Percentiles rank a stretch among this genome's conserved stretches.
Conservation (phyloP, 129 eudicot genomes). For the Scalesia atractyloides region DNA sequence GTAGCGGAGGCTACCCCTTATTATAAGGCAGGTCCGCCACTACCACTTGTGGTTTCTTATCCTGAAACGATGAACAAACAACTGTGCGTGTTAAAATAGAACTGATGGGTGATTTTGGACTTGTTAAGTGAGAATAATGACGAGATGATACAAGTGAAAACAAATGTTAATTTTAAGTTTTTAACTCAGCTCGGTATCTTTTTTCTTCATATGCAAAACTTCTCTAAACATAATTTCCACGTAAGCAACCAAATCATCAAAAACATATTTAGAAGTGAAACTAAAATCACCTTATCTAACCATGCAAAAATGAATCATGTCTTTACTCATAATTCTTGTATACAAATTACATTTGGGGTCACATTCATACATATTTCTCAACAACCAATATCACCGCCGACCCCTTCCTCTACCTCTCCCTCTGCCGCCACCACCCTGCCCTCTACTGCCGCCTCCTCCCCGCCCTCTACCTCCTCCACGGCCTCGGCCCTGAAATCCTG, state of each 20-base stretch:
- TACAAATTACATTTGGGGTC: constrained; percentile 1
- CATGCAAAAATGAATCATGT: neutral
- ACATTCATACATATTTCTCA: neutral
- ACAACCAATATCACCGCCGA: constrained; percentile 26
- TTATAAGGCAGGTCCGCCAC: too few relatives aligned
- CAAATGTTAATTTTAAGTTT: too few relatives aligned
- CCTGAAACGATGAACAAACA: too few relatives aligned
- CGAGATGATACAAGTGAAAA: too few relatives aligned
- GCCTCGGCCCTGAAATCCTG: constrained; percentile 43
- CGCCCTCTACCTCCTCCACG: constrained; percentile 22
- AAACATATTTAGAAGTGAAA: neutral
- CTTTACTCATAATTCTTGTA: constrained; percentile 3
- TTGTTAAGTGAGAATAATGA: too few relatives aligned
- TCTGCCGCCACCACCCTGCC: constrained; percentile 14
- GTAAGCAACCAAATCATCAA: neutral
- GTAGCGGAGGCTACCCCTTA: too few relatives aligned
- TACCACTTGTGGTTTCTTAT: too few relatives aligned
- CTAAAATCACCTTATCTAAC: neutral
- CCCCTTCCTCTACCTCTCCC: constrained; percentile 40
- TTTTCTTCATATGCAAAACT: too few relatives aligned
- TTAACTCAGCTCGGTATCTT: too few relatives aligned
- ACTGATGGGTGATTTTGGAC: too few relatives aligned
- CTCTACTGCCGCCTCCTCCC: constrained; percentile 38
- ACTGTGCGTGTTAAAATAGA: too few relatives aligned
- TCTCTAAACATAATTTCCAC: too few relatives aligned